These are phyloP conservation scores for thale cress (Arabidopsis thaliana) DNA, from an alignment of 345 rosid genomes.

Conservation along the genomic window DNA sequence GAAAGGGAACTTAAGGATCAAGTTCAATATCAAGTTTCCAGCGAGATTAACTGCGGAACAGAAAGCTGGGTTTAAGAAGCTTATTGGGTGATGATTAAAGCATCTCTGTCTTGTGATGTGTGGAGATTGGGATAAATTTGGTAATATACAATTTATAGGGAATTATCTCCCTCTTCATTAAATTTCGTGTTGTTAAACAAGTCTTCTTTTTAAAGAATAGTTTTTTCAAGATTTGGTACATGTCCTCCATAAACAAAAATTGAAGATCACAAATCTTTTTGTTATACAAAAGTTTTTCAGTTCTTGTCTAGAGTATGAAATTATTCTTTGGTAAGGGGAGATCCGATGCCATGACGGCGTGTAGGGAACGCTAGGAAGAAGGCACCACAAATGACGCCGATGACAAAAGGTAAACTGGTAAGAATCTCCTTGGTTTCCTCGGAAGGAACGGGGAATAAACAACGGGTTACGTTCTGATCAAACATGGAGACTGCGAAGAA, in stretches of 20 bases:
- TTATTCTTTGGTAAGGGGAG: conserved; percentile 55
- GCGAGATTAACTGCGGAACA: conserved; percentile 55
- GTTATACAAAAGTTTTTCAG: conserved; percentile 18
- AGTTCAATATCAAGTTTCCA: conserved; percentile 69
- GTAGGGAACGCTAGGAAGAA: conserved; percentile 67
- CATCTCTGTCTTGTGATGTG: conserved; percentile 23
- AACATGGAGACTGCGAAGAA: conserved; percentile 64
- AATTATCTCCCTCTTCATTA: not conserved
- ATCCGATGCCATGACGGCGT: conserved; percentile 75
- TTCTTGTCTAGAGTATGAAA: not conserved
- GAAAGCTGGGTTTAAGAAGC: conserved; percentile 59
- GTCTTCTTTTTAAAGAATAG: conserved; percentile 5
- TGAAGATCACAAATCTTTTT: conserved; percentile 13
- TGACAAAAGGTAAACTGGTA: conserved; percentile 49
- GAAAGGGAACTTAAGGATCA: conserved; percentile 65
- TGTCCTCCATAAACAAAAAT: conserved; percentile 30
- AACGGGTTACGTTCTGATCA: conserved; percentile 67
- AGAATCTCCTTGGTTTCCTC: conserved; percentile 56
- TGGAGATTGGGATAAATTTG: conserved; percentile 8
- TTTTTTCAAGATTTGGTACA: conserved; percentile 28
- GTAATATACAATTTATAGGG: conserved; percentile 19
- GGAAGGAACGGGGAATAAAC: conserved; percentile 58
- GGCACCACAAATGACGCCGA: conserved; percentile 56
- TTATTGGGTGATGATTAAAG: conserved; percentile 42
- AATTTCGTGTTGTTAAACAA: conserved; percentile 6